phyloP scores from a whole-genome alignment of 1,284 basidiomycete species.

The Pterula multifida region DNA sequence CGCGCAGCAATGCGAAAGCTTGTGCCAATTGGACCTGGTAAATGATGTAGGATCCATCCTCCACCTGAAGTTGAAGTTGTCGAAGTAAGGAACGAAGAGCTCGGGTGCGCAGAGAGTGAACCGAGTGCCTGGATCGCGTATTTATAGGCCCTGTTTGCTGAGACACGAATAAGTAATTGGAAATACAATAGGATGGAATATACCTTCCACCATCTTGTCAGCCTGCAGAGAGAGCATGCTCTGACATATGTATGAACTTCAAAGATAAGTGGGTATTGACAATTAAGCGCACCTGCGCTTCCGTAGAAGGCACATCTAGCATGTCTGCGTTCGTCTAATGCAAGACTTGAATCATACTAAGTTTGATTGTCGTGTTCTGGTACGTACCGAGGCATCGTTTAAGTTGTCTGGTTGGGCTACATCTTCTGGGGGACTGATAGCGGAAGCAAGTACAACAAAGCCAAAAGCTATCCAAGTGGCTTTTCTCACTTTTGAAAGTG shows the following conservation, averaged over 20 bases:
- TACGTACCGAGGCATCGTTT: not conserved
- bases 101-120: not conserved
- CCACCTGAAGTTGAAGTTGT: not conserved
- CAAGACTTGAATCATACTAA: no score
- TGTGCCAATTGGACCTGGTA: not conserved
- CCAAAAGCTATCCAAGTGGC: not conserved
- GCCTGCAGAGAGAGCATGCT: not conserved
- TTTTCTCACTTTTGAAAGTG: not conserved
- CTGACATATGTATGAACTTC: not conserved
- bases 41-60: not conserved
- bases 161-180: not conserved
- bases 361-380: not conserved
- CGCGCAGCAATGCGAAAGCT: not conserved
- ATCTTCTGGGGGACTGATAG: not conserved
- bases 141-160: not conserved
- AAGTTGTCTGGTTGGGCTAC: not conserved
- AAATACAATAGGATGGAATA: not conserved
- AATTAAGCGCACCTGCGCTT: not conserved
- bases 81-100: not conserved
- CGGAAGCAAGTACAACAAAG: not conserved
- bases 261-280: not conserved
- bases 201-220: not conserved
- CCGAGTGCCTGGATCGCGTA: not conserved
- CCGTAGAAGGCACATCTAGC: not conserved
- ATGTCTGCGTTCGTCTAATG: not conserved